Evolutionary conservation across 306 rosid species (phyloP).

Genomic region (Vigna reflexopilosa): DNA sequence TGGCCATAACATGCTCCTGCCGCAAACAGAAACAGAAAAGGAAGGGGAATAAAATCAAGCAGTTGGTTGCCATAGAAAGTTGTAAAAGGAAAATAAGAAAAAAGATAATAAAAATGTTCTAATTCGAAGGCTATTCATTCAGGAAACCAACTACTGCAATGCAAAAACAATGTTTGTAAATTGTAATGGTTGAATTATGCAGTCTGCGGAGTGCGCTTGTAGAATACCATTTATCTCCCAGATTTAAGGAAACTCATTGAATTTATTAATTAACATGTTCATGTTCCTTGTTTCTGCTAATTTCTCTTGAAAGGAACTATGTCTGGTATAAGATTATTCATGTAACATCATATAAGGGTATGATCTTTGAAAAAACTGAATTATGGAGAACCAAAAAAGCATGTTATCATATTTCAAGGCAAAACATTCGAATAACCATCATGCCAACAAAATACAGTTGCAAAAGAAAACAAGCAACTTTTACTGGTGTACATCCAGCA

Average conservation of each 20-base stretch:
- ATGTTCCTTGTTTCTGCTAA: background rate
- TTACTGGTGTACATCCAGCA: background rate
- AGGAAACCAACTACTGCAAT: background rate
- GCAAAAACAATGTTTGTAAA: background rate
- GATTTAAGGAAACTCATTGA: conserved; percentile 21
- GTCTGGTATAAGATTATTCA: background rate
- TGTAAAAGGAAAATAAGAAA: conserved; percentile 10
- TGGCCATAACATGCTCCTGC: conserved; percentile 39
- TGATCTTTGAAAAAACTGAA: background rate
- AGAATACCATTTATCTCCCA: background rate
- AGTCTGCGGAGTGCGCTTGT: background rate
- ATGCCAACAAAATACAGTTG: background rate
- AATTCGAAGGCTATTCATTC: background rate
- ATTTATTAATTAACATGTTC: background rate
- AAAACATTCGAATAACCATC: background rate
- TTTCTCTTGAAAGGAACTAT: background rate
- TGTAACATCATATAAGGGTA: background rate
- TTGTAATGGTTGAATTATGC: background rate
- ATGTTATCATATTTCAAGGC: background rate
- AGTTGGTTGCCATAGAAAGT: background rate
- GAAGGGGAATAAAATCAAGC: background rate
- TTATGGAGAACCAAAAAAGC: background rate
- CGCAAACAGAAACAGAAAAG: background rate
- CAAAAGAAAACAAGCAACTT: conserved; percentile 11
- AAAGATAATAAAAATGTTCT: background rate